Evolutionary conservation across 176 grass and related monocot genomes (phyloP).

Genomic region (Neostapfia colusana): DNA sequence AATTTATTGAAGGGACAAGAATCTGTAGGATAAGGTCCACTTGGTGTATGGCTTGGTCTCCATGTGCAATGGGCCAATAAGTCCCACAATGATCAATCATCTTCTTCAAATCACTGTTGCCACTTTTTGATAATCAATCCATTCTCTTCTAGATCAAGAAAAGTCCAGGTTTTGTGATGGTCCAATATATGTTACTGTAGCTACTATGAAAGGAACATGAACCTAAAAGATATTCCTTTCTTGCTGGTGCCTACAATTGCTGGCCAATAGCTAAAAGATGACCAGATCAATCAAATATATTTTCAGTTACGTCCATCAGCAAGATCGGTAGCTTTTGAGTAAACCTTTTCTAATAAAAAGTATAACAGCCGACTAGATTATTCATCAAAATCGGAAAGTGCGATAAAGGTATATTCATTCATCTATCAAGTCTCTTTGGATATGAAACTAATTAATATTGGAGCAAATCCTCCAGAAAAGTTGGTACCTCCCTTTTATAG

Average conservation of each 20-base stretch:
- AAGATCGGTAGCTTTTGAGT: slow-evolving; percentile 10
- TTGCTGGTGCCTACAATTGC: background rate
- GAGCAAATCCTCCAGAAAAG: slow-evolving; percentile 6
- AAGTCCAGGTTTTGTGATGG: slow-evolving; percentile 11
- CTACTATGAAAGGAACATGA: background rate
- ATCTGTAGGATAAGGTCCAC: slow-evolving; percentile 9
- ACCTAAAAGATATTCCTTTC: background rate
- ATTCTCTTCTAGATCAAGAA: slow-evolving; percentile 11
- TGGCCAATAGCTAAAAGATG: background rate
- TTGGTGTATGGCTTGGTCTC: background rate
- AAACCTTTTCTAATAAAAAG: slow-evolving; percentile 9
- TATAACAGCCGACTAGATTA: slow-evolving; percentile 5
- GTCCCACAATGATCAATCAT: slow-evolving; percentile 18
- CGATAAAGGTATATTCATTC: slow-evolving; percentile 6
- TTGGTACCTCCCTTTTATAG: background rate
- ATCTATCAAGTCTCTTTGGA: slow-evolving; percentile 23
- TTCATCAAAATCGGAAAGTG: background rate
- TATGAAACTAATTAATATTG: slow-evolving; percentile 18
- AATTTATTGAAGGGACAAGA: background rate
- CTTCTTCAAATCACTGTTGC: slow-evolving; percentile 19
- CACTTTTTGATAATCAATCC: slow-evolving; percentile 18
- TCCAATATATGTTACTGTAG: slow-evolving; percentile 11
- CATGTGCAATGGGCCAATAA: slow-evolving; percentile 18
- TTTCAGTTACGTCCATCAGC: background rate
- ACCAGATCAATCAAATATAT: slow-evolving; percentile 19